Evolutionary conservation across 148 eudicot genomes (phyloP), one percentile per base, ranked within the genome.

Genomic region (Camellia japonica): DNA sequence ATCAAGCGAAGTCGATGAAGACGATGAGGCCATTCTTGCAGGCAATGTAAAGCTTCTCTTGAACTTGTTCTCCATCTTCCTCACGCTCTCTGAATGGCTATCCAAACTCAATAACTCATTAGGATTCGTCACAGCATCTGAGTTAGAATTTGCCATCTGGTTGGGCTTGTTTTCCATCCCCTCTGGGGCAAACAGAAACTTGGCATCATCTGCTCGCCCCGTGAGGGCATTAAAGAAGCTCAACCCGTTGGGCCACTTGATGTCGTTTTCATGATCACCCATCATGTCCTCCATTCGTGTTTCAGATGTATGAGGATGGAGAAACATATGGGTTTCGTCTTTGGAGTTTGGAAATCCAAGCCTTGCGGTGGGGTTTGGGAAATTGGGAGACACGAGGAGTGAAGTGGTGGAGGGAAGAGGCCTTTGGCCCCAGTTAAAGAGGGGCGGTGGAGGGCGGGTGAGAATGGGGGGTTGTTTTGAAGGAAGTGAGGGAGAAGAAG

Each of bases 31-130:
- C 92, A 95, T 95, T 77, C 98, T 89, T 13, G 93, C 91, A 54
- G 98, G 95, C 73, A 95, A 86, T 3, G 95, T 91, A 79, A 86
- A 95, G 88, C 97, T 91, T 86, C 98, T 88, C 88, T 91, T 91
- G 79, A 87, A 93, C 82, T 95, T 95, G 81, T 80, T 89, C 68
- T 93, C 95, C 87, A 90, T 89, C 82, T 91, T 93, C 86, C 91
- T 85, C 74, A 84, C 76, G 16, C 84, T 81, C 44, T 91, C 92
- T 20, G 82, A 83, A 69, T 90, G 87, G 71, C 81, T 88, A 73
- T 93, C 97, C 73, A 95, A 82, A 85, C 92, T 90, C 85, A 95
- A 88, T 82, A 93, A 93, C 78, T 93, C 96, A 30, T 89, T 91
- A 1, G 87, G 90, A 77, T 86, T 89, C 0, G 75, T 8, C 75